Evolutionary conservation across 108 stramenopile genomes (phyloP).

Genomic region (Pseudonitzschia multiseries): DNA sequence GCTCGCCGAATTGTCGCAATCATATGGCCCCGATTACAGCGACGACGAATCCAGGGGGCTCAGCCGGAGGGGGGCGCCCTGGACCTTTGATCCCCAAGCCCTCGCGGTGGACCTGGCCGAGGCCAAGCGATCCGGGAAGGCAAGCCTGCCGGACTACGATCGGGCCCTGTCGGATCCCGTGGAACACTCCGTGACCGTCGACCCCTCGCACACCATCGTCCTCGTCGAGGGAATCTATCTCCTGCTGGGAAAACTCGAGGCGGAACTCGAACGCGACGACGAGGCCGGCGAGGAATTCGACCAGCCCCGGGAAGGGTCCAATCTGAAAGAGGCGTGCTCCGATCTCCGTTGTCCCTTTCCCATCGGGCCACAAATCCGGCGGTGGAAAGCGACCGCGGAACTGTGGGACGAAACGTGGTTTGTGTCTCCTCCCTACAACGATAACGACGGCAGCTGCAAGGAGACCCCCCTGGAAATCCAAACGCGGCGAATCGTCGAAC

Average conservation of each 20-base stretch:
- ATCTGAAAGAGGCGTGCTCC: background rate
- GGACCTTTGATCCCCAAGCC: constrained; percentile 69
- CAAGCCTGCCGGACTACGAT: constrained; percentile 53
- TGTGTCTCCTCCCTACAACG: constrained; percentile 27
- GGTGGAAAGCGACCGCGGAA: constrained; percentile 1
- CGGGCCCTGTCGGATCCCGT: constrained; percentile 65
- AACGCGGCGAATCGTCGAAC: constrained; percentile 42
- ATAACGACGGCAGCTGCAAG: too few relatives aligned
- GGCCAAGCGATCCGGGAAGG: constrained; percentile 38
- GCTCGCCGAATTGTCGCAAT: constrained; percentile 26
- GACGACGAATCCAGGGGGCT: constrained; percentile 27
- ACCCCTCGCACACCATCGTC: constrained; percentile 48
- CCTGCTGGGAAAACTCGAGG: constrained; percentile 10
- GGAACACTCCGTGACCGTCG: constrained; percentile 37
- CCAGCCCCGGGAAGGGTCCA: background rate
- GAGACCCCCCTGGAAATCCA: constrained; percentile 33
- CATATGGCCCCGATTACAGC: constrained; percentile 17
- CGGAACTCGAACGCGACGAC: background rate
- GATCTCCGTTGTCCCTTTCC: background rate
- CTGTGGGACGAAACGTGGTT: constrained; percentile 81
- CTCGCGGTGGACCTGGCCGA: constrained; percentile 36
- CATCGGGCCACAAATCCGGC: constrained; percentile 10
- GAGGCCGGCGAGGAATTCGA: too few relatives aligned
- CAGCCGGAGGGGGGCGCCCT: constrained; percentile 64
- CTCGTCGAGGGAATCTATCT: constrained; percentile 76